Percentiles rank a stretch among this genome's conserved stretches.
phyloP scores from a whole-genome alignment of 2,329 filamentous ascomycete species.

The Talaromyces marneffei region DNA sequence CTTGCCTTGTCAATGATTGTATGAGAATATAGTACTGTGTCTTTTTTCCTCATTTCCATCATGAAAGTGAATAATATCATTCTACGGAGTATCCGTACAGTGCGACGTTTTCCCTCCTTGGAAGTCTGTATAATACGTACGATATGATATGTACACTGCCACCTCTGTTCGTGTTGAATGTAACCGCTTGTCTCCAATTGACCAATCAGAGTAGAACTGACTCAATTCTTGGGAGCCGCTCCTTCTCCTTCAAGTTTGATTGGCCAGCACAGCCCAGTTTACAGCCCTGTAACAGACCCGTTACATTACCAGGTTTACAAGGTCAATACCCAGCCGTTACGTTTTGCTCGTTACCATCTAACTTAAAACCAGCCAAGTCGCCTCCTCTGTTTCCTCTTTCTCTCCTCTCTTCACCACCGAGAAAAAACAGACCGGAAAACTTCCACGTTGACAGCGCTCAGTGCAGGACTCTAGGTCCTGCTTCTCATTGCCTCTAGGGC shows the following conservation, averaged over 20 bases:
- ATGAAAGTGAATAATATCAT: not conserved
- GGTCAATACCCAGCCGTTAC: not conserved
- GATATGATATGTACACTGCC: not conserved
- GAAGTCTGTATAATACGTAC: not conserved
- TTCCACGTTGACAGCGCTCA: slow-evolving; percentile 12
- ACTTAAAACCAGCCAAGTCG: slow-evolving; percentile 9
- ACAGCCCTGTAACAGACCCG: not conserved
- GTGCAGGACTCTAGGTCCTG: slow-evolving; percentile 15
- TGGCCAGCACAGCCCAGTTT: not conserved
- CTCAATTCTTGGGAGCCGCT: not conserved
- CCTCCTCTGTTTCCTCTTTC: not conserved
- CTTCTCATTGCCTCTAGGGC: slow-evolving; percentile 13
- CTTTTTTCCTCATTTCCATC: not conserved
- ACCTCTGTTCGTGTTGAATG: not conserved
- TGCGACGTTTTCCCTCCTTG: not conserved
- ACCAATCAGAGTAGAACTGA: not conserved
- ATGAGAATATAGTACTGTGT: not conserved
- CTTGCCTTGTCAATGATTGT: not conserved
- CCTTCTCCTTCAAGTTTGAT: not conserved
- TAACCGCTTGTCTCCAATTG: not conserved
- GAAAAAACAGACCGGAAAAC: not conserved
- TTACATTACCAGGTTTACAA: not conserved
- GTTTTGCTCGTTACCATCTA: not conserved
- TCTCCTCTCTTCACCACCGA: not conserved
- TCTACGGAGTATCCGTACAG: too few relatives aligned